Evolutionary conservation across 208 protist species (phyloP).

Genomic region (Crithidia bombi): DNA sequence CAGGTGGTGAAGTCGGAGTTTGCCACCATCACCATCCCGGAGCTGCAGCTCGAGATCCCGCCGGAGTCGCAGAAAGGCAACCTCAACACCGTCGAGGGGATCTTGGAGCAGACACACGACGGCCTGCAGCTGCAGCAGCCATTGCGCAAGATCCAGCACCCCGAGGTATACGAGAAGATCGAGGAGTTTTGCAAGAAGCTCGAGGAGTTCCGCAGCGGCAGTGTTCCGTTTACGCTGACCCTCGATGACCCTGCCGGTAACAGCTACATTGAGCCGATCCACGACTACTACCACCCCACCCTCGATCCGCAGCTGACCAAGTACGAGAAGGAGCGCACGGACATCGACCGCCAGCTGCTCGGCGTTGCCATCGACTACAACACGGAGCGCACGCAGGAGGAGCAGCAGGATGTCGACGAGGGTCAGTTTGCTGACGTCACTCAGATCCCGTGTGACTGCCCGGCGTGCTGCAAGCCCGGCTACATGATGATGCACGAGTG

Average conservation of each 20-base stretch:
- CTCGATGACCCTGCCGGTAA: slow-evolving; percentile 94
- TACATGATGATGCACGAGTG: slow-evolving; percentile 84
- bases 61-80: slow-evolving; percentile 85
- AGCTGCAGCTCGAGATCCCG: slow-evolving; percentile 95
- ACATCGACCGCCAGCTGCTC: slow-evolving; percentile 87
- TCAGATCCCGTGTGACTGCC: slow-evolving; percentile 75
- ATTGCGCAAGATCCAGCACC: slow-evolving; percentile 72
- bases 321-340: slow-evolving; percentile 85
- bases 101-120: slow-evolving; percentile 83
- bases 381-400: slow-evolving; percentile 70
- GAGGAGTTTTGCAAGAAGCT: slow-evolving; percentile 82
- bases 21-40: slow-evolving; percentile 88
- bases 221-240: slow-evolving; percentile 91
- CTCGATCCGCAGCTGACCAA: slow-evolving; percentile 85
- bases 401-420: slow-evolving; percentile 81
- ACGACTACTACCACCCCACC: slow-evolving; percentile 91
- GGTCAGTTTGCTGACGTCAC: slow-evolving; percentile 76
- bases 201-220: slow-evolving; percentile 55
- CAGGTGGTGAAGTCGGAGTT: slow-evolving; percentile 95
- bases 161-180: slow-evolving; percentile 84
- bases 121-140: slow-evolving; percentile 82
- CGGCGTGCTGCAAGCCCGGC: slow-evolving; percentile 71
- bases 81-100: slow-evolving; percentile 95
- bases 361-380: slow-evolving; percentile 90
- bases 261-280: slow-evolving; percentile 92